These are phyloP conservation scores for Boletus insuetus DNA, from an alignment of 768 basidiomycete genomes.

Conservation along the genomic window DNA sequence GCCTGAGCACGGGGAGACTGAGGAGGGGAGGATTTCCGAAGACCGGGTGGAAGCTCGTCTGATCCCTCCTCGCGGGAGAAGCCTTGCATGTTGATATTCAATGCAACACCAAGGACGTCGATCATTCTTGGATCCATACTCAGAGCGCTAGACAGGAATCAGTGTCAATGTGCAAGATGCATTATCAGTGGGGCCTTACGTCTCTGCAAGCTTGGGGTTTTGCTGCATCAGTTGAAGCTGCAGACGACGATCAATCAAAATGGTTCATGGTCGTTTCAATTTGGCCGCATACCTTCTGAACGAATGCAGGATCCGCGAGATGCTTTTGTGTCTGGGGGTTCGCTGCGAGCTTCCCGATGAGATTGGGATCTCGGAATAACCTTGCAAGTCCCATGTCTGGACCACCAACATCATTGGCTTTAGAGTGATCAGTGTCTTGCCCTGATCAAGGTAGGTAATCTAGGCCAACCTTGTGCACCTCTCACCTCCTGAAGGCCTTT, in stretches of 20 bases:
- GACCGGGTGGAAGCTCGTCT: conserved; percentile 68
- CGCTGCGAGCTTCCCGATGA: conserved; percentile 77
- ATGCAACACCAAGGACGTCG: conserved; percentile 86
- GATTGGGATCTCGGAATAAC: conserved; percentile 81
- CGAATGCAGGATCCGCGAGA: conserved; percentile 79
- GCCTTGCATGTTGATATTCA: conserved; percentile 91
- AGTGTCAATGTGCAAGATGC: neutral
- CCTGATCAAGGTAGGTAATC: neutral
- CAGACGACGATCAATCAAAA: neutral
- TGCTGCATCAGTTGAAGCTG: conserved; percentile 66
- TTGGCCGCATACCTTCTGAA: conserved; percentile 51
- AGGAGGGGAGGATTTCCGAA: conserved; percentile 30
- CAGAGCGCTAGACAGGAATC: conserved; percentile 42
- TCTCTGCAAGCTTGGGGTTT: conserved; percentile 62
- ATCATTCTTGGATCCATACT: conserved; percentile 86
- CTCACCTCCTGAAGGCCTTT: conserved; percentile 90
- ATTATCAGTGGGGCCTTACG: conserved; percentile 34
- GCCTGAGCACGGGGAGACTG: conserved; percentile 31
- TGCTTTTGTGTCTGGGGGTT: conserved; percentile 86
- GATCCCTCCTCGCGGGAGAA: conserved; percentile 84
- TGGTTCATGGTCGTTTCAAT: neutral
- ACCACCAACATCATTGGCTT: conserved; percentile 38
- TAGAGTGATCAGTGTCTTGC: conserved; percentile 2
- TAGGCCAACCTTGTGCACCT: conserved; percentile 68
- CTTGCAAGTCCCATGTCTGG: conserved; percentile 64